Base-by-base conservation (phyloP, 1,139 yeast genomes). In the Candida sp. region DNA sequence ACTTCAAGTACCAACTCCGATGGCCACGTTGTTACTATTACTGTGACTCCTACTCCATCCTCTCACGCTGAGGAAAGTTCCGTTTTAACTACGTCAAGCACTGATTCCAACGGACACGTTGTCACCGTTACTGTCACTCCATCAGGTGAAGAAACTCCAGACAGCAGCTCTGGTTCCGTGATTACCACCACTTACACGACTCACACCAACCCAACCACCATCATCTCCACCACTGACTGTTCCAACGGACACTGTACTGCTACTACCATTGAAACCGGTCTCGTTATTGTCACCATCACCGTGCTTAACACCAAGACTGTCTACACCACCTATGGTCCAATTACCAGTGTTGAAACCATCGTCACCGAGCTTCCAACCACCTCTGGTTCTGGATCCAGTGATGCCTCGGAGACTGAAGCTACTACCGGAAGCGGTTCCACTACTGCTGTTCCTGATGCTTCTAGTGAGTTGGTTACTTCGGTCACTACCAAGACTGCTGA, bases 281-380 rank as follows among this genome's bases (percentile, higher is more conserved):
- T 40, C 27, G 43, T 40, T 28, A 34, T 40, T 40, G 43, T 40
- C 9, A 40, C 43, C 12, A 28, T 40, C n/a, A 40, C 43, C 17
- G 34, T 40, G 12, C 34, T 40, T 40, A 40, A 40, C 27, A 40
- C 43, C 5, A 28, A 17, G 26, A 40, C 43, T 9, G 43, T 40
- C 17, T 40, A 40, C 34, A 40, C 43, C 26, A 40, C 43, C 22
- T 40, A 40, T 8, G 43, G 43, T 28, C 43, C 43, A 40, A 40
- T 40, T 3, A 40, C 43, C 12, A 40, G 43, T 40, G 37, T 42
- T 23, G 38, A 42, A 32, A 42, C 38, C 23, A 23, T 31, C 11
- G 44, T 42, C 22, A 22, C 38, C 2, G 37, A 26, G n/a, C 9
- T 34, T 35, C 28, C 42, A 35, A 3, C 47, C 3, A 1, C 44